phyloP scores from a whole-genome alignment of 148 eudicot genomes.

The Nyssa sinensis region DNA sequence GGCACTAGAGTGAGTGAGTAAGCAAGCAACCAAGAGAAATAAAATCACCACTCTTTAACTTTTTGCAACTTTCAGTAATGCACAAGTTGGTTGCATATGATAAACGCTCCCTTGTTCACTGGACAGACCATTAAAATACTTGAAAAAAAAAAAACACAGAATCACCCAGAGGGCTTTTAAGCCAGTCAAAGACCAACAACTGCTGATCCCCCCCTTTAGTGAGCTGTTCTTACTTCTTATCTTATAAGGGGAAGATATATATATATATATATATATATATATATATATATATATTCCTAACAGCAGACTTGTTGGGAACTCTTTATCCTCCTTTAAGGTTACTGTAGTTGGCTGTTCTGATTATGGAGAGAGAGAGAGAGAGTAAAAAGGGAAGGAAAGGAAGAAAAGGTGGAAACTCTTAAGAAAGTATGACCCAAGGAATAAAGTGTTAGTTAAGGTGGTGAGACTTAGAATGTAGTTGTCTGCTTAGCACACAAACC shows the following conservation, averaged over 20 bases:
- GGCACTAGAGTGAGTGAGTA: no score
- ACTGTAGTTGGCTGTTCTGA: background rate
- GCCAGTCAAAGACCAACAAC: background rate
- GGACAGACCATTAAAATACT: background rate
- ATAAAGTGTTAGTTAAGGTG: background rate
- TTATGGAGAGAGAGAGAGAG: background rate
- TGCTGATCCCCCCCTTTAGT: no score
- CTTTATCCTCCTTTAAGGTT: background rate
- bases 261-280: no score
- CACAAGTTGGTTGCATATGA: background rate
- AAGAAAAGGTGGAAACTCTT: background rate
- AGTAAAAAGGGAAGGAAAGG: background rate
- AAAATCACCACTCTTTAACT: no score
- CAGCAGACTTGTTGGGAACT: background rate
- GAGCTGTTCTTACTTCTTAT: no score
- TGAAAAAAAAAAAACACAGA: background rate
- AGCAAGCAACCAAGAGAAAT: no score
- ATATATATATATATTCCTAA: no score
- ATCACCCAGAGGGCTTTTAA: background rate
- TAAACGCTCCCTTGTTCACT: background rate
- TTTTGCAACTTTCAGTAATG: background rate
- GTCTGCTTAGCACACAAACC: background rate
- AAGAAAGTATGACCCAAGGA: background rate
- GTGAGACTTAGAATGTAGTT: background rate
- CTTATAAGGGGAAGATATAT: no score